phyloP scores from a whole-genome alignment of 441 rosid genomes.

The Sinapis alba region DNA sequence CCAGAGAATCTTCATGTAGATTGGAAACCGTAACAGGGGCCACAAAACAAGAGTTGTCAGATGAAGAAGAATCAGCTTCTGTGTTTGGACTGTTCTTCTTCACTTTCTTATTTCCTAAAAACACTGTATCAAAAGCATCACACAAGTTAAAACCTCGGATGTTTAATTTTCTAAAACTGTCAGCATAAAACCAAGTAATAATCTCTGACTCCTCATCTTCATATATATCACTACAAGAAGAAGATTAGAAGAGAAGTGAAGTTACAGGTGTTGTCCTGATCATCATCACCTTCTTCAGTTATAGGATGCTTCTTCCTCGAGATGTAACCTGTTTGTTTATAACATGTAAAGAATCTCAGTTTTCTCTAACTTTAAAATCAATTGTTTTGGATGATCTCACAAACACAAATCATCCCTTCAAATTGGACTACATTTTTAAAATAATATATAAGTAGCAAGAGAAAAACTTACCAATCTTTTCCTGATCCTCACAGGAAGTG shows the following conservation, averaged over 20 bases:
- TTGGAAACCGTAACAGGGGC: constrained; percentile 7
- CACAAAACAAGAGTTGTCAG: background rate
- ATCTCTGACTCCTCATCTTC: background rate
- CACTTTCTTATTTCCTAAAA: background rate
- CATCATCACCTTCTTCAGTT: constrained; percentile 10
- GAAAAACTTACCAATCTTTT: background rate
- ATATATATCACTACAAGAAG: background rate
- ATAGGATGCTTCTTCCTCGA: background rate
- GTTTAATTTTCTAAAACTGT: background rate
- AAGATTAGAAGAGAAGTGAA: background rate
- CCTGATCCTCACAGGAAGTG: background rate
- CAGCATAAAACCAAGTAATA: background rate
- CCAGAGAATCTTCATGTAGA: constrained; percentile 6
- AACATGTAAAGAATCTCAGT: background rate
- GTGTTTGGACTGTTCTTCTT: background rate
- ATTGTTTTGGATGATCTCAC: background rate
- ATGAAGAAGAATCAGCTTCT: background rate
- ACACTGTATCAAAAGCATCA: background rate
- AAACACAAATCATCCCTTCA: background rate
- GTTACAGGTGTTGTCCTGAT: constrained; percentile 1
- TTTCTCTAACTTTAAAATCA: background rate
- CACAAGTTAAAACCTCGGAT: background rate
- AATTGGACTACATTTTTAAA: background rate
- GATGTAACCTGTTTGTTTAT: background rate
- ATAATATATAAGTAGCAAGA: background rate